phyloP scores from a whole-genome alignment of 306 rosid species.

The Begonia masoniana region DNA sequence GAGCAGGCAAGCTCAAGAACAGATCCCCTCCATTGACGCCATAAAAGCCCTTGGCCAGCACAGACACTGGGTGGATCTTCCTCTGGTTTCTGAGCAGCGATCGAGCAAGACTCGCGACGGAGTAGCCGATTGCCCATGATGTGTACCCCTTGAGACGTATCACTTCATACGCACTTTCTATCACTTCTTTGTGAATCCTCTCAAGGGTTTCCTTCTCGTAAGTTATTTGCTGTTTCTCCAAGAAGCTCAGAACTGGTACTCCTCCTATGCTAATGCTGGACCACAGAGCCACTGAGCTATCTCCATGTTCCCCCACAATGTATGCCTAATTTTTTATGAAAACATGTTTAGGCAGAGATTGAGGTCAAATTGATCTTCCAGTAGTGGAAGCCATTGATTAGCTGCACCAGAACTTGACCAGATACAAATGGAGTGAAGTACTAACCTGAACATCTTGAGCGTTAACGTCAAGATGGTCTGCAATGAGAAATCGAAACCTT shows the following conservation, averaged over 20 bases:
- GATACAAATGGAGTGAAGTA: background rate
- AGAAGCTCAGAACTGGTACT: conserved; percentile 71
- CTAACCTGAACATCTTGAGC: conserved; percentile 93
- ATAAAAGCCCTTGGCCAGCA: conserved; percentile 59
- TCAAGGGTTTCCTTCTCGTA: conserved; percentile 72
- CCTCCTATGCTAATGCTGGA: conserved; percentile 92
- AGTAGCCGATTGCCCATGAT: conserved; percentile 93
- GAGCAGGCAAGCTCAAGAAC: conserved; percentile 79
- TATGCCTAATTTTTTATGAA: conserved; percentile 35
- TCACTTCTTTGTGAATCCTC: conserved; percentile 57
- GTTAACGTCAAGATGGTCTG: conserved; percentile 84
- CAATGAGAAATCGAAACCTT: conserved; percentile 73
- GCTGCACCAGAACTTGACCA: background rate
- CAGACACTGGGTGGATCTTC: conserved; percentile 74
- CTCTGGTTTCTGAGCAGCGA: conserved; percentile 58
- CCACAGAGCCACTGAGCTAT: conserved; percentile 96
- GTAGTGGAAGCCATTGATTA: too few species aligned
- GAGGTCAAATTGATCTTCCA: too few species aligned
- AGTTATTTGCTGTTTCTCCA: conserved; percentile 47
- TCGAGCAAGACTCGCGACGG: conserved; percentile 56
- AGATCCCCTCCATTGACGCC: conserved; percentile 55
- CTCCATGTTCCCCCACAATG: conserved; percentile 96
- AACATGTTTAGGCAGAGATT: too few species aligned
- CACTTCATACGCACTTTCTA: conserved; percentile 64
- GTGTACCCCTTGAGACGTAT: conserved; percentile 80